Base-by-base conservation (phyloP, 768 basidiomycete species). In the Phlebiopsis gigantea region DNA sequence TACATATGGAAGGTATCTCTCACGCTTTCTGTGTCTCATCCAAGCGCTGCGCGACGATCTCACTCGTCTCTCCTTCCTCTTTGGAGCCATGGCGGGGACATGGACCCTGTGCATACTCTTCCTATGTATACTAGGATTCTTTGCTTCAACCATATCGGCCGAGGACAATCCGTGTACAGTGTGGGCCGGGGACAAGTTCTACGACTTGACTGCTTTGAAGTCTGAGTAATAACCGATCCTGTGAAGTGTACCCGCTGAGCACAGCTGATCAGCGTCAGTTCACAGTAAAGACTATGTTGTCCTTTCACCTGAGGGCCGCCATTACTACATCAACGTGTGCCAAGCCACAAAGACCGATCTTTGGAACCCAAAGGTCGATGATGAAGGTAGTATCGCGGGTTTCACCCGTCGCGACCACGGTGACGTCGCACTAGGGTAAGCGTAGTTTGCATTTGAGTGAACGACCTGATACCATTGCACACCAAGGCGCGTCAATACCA, bases 391-490 rank as follows among this genome's bases (percentile, higher is more conserved):
- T 42, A 78, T 90, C 19, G 88, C 75, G 4, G 89, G 78, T 1
- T 79, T 88, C 58, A 77, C 85, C 39, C 78, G 81, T 41, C 76
- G 75, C 48, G 80, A 71, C 46, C 87, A 80, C 57, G 80, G 85
- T 0, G 84, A 89, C 68, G 84, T 90, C 69, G 81, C 82, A 6
- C 77, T 91, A 31, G 90, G 90, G 89, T 87, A 61, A 51, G 75
- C 57, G 12, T 42, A 39, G 29, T 34, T 29, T 21, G 3, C 54
- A 53, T 17, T 59, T 19, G 28, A 19, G 45, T n/a, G 19, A 51
- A 25, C 29, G 5, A 22, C 22, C 17, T 29, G 31, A 21, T 10
- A 29, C 21, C 47, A 48, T 46, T 46, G 29, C 24, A 25, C 31
- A 50, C 19, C 5, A 48, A 87, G 87, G 31, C 72, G 77, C 53